Percentiles rank a stretch among this genome's conserved stretches.
Evolutionary conservation across 2,329 filamentous ascomycete genomes (phyloP).

Genomic region (Orbilia quercus): DNA sequence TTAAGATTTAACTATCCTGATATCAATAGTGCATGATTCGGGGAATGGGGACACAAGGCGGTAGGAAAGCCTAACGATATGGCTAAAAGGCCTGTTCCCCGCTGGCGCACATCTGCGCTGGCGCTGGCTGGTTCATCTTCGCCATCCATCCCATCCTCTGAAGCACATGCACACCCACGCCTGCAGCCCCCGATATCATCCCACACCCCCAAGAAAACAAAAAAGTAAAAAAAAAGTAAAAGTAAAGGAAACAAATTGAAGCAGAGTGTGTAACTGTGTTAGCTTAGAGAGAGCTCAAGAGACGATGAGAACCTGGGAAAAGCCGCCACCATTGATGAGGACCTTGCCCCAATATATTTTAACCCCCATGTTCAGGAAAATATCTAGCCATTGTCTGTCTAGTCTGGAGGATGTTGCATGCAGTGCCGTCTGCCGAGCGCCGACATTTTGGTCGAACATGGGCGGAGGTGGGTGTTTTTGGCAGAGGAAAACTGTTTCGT

Average conservation of each 20-base stretch:
- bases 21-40: slow-evolving; percentile 55
- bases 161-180: slow-evolving; percentile 29
- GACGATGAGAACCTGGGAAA: slow-evolving; percentile 44
- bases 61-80: slow-evolving; percentile 46
- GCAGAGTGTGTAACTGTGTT: too few relatives aligned
- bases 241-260: too few relatives aligned
- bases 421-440: slow-evolving; percentile 48
- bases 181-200: slow-evolving; percentile 29
- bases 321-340: neutral
- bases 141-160: slow-evolving; percentile 35
- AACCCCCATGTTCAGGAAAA: slow-evolving; percentile 17
- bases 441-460: slow-evolving; percentile 43
- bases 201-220: slow-evolving; percentile 17
- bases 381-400: neutral
- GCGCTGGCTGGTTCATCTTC: slow-evolving; percentile 8
- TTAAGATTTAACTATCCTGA: slow-evolving; percentile 46
- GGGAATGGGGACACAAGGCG: slow-evolving; percentile 53
- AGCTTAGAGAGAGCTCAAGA: too few relatives aligned
- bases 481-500: too few relatives aligned
- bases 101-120: slow-evolving; percentile 37
- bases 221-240: too few relatives aligned
- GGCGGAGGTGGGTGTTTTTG: too few relatives aligned
- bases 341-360: slow-evolving; percentile 35
- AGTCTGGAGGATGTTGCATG: slow-evolving; percentile 11
- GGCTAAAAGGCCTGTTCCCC: slow-evolving; percentile 44